Percentiles rank a stretch among this genome's conserved stretches.
These are phyloP conservation scores for Phytopythium vexans DNA, from an alignment of 352 stramenopile species.

Conservation along the genomic window DNA sequence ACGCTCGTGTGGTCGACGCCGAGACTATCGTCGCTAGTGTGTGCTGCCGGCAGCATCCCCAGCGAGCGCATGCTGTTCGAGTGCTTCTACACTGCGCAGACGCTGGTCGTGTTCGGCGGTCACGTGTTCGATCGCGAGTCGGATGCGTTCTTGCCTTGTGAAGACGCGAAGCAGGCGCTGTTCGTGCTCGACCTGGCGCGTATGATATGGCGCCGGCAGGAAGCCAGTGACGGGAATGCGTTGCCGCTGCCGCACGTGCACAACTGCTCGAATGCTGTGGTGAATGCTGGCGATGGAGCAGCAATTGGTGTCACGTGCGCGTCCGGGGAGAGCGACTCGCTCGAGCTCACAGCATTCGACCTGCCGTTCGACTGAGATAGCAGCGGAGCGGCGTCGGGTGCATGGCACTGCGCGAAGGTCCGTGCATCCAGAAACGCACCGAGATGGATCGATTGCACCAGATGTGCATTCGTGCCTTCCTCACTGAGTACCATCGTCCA, in stretches of 20 bases:
- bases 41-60: slow-evolving; percentile 18
- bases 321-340: background rate
- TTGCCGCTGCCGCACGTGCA: slow-evolving; percentile 25
- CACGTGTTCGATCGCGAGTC: slow-evolving; percentile 44
- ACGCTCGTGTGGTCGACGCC: slow-evolving; percentile 50
- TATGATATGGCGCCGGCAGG: slow-evolving; percentile 71
- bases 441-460: too few relatives aligned
- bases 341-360: background rate
- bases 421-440: too few relatives aligned
- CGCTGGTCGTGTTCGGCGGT: slow-evolving; percentile 45
- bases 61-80: slow-evolving; percentile 44
- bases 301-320: slow-evolving; percentile 22
- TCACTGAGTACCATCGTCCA: too few relatives aligned
- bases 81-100: slow-evolving; percentile 38
- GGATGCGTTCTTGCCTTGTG: slow-evolving; percentile 26
- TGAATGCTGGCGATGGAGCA: slow-evolving; percentile 2
- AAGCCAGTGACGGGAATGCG: slow-evolving; percentile 5
- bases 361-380: slow-evolving; percentile 1
- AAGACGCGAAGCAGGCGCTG: slow-evolving; percentile 24
- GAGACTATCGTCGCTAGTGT: slow-evolving; percentile 36
- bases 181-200: slow-evolving; percentile 60
- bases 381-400: background rate
- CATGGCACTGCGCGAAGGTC: too few relatives aligned
- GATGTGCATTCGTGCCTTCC: too few relatives aligned
- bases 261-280: slow-evolving; percentile 31